phyloP scores from a whole-genome alignment of 2,329 filamentous ascomycete species.

The Xylariales sp. region DNA sequence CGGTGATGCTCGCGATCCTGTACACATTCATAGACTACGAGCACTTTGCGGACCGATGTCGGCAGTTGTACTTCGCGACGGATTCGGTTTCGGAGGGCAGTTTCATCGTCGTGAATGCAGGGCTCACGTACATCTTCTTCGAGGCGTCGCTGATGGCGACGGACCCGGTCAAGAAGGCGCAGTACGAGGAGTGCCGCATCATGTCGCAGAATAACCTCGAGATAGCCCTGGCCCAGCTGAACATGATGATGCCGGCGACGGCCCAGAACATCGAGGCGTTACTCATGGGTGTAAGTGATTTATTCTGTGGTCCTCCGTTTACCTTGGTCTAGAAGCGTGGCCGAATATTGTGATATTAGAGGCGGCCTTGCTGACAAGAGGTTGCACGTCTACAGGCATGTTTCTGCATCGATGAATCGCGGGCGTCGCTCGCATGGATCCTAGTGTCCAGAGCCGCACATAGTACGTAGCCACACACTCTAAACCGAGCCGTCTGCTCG shows the following conservation, averaged over 20 bases:
- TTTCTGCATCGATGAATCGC: conserved; percentile 48
- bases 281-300: conserved; percentile 56
- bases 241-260: conserved; percentile 60
- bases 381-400: conserved; percentile 31
- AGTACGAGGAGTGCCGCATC: conserved; percentile 43
- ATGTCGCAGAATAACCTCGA: conserved; percentile 51
- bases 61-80: conserved; percentile 61
- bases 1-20: conserved; percentile 62
- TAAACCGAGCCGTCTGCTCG: no score
- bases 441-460: conserved; percentile 48
- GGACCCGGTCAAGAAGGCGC: conserved; percentile 43
- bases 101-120: conserved; percentile 56
- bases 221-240: conserved; percentile 52
- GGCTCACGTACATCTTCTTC: conserved; percentile 51
- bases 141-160: conserved; percentile 44
- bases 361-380: neutral
- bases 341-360: no score
- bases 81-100: conserved; percentile 62
- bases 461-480: conserved; percentile 33
- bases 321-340: no score
- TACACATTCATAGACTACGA: conserved; percentile 62
- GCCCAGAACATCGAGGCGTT: conserved; percentile 62
- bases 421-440: conserved; percentile 49
- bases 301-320: neutral
- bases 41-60: conserved; percentile 63